Evolutionary conservation across 2,329 filamentous ascomycete species (phyloP).

Genomic region (Sarocladium brachiariae): DNA sequence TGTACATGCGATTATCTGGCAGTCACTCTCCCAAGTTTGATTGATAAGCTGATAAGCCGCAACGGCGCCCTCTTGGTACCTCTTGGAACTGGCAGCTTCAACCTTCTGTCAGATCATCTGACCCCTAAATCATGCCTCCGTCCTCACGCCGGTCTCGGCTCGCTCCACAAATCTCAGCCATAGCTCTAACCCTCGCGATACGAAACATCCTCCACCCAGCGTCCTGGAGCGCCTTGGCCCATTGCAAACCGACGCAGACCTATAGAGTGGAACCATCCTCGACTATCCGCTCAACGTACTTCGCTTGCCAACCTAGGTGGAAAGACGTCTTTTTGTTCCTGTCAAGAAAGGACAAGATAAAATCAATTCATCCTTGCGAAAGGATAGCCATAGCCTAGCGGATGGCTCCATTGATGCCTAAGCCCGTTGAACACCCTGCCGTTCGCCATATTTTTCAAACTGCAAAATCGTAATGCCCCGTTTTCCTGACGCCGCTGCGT

Average conservation of each 20-base stretch:
- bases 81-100: too few relatives aligned
- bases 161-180: neutral
- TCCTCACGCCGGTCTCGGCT: conserved; percentile 5
- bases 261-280: too few relatives aligned
- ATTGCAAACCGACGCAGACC: neutral
- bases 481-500: neutral
- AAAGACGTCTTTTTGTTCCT: neutral
- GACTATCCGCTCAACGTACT: too few relatives aligned
- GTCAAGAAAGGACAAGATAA: neutral
- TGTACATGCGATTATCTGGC: too few relatives aligned
- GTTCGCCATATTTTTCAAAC: neutral
- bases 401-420: neutral
- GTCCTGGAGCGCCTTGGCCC: neutral
- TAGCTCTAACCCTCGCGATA: neutral
- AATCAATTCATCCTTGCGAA: neutral
- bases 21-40: neutral
- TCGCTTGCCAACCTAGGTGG: too few relatives aligned
- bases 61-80: neutral
- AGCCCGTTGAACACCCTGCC: neutral
- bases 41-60: neutral
- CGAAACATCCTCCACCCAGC: neutral
- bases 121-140: neutral
- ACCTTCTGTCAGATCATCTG: conserved; percentile 1
- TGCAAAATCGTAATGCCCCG: neutral
- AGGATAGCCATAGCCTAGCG: neutral